Evolutionary conservation across 1,139 yeast species (phyloP).

Genomic region (Pichia cactophila): DNA sequence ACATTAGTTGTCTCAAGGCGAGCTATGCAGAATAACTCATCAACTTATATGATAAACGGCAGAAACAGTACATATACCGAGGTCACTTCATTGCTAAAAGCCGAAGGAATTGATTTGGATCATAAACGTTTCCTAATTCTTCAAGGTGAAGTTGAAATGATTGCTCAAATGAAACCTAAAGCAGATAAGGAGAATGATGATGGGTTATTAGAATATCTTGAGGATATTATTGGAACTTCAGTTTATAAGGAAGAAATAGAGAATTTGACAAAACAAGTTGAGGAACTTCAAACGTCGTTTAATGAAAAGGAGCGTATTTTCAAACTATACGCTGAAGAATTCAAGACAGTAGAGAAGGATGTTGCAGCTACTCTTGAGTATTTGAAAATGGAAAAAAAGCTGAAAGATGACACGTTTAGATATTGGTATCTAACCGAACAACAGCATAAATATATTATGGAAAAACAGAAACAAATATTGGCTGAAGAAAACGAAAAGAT

Average conservation of each 20-base stretch:
- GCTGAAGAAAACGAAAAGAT: conserved; percentile 37
- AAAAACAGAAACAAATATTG: conserved; percentile 31
- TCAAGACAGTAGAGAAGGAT: conserved; percentile 57
- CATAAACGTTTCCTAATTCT: conserved; percentile 90
- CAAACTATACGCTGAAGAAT: conserved; percentile 72
- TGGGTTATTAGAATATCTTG: conserved; percentile 87
- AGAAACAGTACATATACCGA: conserved; percentile 66
- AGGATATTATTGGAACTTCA: conserved; percentile 94
- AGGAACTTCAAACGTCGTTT: conserved; percentile 61
- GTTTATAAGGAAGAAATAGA: conserved; percentile 74
- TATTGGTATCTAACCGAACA: conserved; percentile 22
- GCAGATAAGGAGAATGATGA: conserved; percentile 92
- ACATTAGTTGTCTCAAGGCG: conserved; percentile 68
- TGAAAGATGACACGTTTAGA: conserved; percentile 47
- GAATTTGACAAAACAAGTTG: conserved; percentile 46
- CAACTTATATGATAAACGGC: conserved; percentile 71
- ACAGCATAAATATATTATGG: background rate
- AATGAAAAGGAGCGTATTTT: conserved; percentile 75
- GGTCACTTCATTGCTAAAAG: conserved; percentile 66
- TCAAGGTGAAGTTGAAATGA: conserved; percentile 97
- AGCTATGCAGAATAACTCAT: conserved; percentile 69
- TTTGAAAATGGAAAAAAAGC: conserved; percentile 56
- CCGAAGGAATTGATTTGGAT: conserved; percentile 89
- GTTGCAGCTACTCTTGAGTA: conserved; percentile 66
- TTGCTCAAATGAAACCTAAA: conserved; percentile 97